A percentile compares a stretch with the other conserved stretches of the same genome.
Evolutionary conservation across 2,329 filamentous ascomycete genomes (phyloP).

Genomic region (Tympanopsis confertula): DNA sequence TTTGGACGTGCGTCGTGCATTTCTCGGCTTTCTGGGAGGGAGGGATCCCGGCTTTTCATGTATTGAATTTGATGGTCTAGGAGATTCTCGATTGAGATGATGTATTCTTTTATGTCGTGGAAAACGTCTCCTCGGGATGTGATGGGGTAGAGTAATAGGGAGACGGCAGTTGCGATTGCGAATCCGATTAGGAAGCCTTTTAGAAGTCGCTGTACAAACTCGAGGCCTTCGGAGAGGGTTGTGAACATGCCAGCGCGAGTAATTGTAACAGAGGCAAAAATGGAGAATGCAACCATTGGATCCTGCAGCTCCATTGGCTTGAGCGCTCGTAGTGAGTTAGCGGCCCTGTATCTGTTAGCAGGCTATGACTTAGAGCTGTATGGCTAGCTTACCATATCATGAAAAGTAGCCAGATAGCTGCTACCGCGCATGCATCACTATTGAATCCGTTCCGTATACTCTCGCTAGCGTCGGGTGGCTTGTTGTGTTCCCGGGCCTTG

Average conservation of each 20-base stretch:
- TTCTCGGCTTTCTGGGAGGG: neutral
- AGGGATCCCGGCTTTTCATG: neutral
- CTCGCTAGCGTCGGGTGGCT: neutral
- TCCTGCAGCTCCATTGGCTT: constrained; percentile 3
- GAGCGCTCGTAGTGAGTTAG: constrained; percentile 3
- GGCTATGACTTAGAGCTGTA: neutral
- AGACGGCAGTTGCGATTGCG: neutral
- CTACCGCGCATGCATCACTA: neutral
- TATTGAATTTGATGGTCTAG: neutral
- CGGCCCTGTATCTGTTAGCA: constrained; percentile 1
- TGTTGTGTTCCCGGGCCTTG: neutral
- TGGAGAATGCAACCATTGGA: constrained; percentile 5
- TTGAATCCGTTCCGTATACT: neutral
- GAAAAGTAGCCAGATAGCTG: neutral
- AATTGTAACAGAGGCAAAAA: constrained; percentile 3
- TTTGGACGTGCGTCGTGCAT: neutral
- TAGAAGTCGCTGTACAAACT: constrained; percentile 2
- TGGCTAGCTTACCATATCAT: neutral
- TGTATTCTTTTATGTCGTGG: neutral
- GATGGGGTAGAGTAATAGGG: neutral
- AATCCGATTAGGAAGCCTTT: constrained; percentile 3
- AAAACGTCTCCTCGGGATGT: neutral
- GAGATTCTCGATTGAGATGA: neutral
- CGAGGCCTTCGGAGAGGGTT: constrained; percentile 2
- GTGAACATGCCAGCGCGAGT: constrained; percentile 2